Evolutionary conservation across 2,329 filamentous ascomycete genomes (phyloP).

Genomic region (Paecilomyces sp.): DNA sequence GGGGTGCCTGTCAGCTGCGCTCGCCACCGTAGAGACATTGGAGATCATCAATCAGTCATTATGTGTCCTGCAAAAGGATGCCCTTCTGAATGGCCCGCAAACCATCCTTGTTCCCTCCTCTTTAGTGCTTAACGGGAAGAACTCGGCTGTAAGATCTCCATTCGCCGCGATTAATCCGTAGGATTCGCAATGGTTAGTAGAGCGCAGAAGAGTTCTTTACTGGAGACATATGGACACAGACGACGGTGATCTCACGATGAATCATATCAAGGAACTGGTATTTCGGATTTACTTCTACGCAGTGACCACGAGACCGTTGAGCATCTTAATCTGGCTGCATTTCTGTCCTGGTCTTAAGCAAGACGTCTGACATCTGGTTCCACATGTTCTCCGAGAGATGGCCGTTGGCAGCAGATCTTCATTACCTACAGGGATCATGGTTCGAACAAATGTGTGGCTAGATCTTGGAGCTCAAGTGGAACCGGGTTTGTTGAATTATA

Average conservation of each 20-base stretch:
- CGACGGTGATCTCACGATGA: background rate
- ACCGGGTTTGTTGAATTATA: background rate
- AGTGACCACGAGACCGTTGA: background rate
- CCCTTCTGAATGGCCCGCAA: background rate
- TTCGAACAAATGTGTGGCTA: background rate
- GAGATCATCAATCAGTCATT: background rate
- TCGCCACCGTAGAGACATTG: background rate
- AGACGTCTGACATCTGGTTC: background rate
- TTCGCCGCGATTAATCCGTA: background rate
- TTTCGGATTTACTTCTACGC: background rate
- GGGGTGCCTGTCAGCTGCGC: background rate
- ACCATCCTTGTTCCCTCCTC: background rate
- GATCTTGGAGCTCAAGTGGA: background rate
- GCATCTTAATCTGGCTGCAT: background rate
- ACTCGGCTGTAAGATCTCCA: background rate
- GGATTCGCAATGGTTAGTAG: background rate
- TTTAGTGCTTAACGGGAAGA: background rate
- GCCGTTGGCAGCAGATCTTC: background rate
- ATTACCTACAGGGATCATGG: background rate
- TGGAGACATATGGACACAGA: background rate
- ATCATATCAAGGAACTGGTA: background rate
- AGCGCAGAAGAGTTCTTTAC: background rate
- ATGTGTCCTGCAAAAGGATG: background rate
- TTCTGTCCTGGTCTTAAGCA: background rate
- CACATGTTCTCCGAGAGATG: background rate